A percentile compares a stretch with the other conserved stretches of the same genome.
These are phyloP conservation scores for Mycena galericulata DNA, from an alignment of 768 basidiomycete genomes.

Conservation along the genomic window DNA sequence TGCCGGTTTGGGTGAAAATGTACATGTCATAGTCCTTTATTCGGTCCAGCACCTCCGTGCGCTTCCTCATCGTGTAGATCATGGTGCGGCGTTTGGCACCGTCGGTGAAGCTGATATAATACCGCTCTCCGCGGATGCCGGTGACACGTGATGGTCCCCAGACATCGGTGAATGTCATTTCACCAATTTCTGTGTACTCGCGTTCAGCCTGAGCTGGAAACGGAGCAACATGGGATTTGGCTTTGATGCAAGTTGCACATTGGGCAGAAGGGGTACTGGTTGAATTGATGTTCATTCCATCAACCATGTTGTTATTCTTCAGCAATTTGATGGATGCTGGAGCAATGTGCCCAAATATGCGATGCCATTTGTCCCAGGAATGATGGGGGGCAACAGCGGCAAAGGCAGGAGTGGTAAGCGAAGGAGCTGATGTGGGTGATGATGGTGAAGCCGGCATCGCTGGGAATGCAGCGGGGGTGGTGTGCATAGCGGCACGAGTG, in stretches of 20 bases:
- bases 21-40: conserved; percentile 12
- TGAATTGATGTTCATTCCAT: conserved; percentile 33
- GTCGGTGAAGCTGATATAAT: conserved; percentile 32
- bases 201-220: conserved; percentile 30
- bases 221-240: conserved; percentile 36
- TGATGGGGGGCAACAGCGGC: conserved; percentile 9
- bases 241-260: conserved; percentile 39
- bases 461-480: not conserved
- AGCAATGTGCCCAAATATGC: too few species aligned
- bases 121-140: conserved; percentile 19
- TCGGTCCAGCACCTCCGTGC: not conserved
- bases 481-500: not conserved
- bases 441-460: not conserved
- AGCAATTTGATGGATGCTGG: conserved; percentile 34
- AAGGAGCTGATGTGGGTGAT: not conserved
- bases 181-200: conserved; percentile 33
- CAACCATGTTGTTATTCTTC: conserved; percentile 34
- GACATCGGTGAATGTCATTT: conserved; percentile 35
- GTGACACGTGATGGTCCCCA: conserved; percentile 36
- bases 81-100: conserved; percentile 11
- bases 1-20: not conserved
- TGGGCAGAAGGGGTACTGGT: conserved; percentile 21
- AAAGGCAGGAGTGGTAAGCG: conserved; percentile 5
- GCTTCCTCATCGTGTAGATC: conserved; percentile 11
- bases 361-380: not conserved